Evolutionary conservation across 768 basidiomycete species (phyloP), one percentile per base, ranked within the genome.

Genomic region (Hypsizygus marmoreus): DNA sequence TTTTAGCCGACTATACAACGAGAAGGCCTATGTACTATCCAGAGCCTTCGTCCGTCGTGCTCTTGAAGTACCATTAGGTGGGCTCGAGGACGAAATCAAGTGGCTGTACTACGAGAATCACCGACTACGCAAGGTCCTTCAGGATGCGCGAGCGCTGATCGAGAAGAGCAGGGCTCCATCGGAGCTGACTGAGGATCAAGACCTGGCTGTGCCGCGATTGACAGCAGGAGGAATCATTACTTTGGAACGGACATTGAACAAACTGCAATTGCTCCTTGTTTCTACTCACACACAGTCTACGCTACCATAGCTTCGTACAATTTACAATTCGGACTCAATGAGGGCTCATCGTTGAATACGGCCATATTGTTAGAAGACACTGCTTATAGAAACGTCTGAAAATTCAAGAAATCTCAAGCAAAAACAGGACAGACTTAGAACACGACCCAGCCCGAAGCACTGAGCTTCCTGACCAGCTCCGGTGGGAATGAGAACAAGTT

Each of bases 1-100:
- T 31, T 42, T n/a, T 57, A 94, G 92, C 58, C 91, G 93, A 33
- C 66, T 95, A 10, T 95, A 97, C 70, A 94, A 77, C 63, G 94
- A 97, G 68, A 94, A 94, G 63, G 92, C 91, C 4, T 95, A 88
- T 56, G 90, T 95, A 29, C 75, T 95, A 30, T 92, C 93, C 9
- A 79, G 93, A 23, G 89, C 86, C 6, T 97, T 95, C 61, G 83
- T 95, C 38, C 84, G 87, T n/a, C 84, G 89, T 13, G 93, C 93
- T 10, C 80, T 95, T 22, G 88, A 91, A 67, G 71, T 85, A 20
- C 90, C 91, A 16, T 78, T 83, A 4, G 76, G 81, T 28, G 79
- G 82, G 6, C 68, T 97, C 20, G 85, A 86, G 48, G 54, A 69
- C 4, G 94, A 94, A 65, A 77, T 97, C 43, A 68, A 66, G 16